A percentile compares a stretch with the other conserved stretches of the same genome.
phyloP scores from a whole-genome alignment of 2,329 filamentous ascomycete species.

The Monosporascus sp. region DNA sequence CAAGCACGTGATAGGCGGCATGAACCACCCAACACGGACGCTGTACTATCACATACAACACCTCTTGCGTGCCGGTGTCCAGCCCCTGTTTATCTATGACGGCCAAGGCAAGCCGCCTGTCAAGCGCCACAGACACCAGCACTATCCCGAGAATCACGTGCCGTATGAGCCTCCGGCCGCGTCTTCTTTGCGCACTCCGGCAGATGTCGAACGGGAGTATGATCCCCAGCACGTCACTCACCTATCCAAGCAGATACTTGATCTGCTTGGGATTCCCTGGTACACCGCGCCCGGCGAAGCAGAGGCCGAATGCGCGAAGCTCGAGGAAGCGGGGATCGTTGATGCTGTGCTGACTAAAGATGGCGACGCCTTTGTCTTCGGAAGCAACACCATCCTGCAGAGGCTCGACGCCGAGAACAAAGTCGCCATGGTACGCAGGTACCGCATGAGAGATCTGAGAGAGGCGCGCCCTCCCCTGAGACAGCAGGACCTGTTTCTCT shows the following conservation, averaged over 20 bases:
- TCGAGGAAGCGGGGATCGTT: slow-evolving; percentile 38
- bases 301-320: slow-evolving; percentile 41
- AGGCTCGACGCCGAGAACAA: slow-evolving; percentile 9
- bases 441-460: slow-evolving; percentile 6
- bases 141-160: not conserved
- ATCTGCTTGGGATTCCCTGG: slow-evolving; percentile 34
- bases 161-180: slow-evolving; percentile 8
- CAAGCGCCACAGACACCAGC: not conserved
- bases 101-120: not conserved
- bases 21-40: slow-evolving; percentile 8
- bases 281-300: slow-evolving; percentile 42
- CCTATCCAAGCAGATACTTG: slow-evolving; percentile 31
- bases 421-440: slow-evolving; percentile 7
- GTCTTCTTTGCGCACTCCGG: slow-evolving; percentile 22
- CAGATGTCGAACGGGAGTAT: slow-evolving; percentile 22
- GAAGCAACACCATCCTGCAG: slow-evolving; percentile 35
- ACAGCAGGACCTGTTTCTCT: slow-evolving; percentile 15
- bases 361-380: slow-evolving; percentile 42
- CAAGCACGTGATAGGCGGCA: not conserved
- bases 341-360: slow-evolving; percentile 46
- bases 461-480: slow-evolving; percentile 5
- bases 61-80: slow-evolving; percentile 3
- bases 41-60: slow-evolving; percentile 5
- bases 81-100: slow-evolving; percentile 6
- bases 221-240: slow-evolving; percentile 9